Evolutionary conservation across 768 basidiomycete genomes (phyloP).

Genomic region (Mycena crocata): DNA sequence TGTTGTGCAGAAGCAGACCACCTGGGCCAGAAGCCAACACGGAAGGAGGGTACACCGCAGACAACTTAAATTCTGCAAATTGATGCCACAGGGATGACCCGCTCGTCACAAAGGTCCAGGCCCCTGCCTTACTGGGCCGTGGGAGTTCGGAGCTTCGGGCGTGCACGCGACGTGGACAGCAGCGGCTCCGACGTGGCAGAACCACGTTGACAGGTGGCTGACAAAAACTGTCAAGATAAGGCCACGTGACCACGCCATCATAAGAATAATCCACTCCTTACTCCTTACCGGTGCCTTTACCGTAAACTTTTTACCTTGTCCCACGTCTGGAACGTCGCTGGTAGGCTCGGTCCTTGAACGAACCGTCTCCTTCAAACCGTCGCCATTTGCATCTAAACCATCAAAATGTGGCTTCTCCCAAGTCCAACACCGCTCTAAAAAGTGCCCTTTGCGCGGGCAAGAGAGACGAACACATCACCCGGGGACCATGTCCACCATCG

Average conservation of each 20-base stretch:
- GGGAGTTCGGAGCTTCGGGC: no score
- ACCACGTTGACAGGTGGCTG: no score
- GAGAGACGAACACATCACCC: slow-evolving; percentile 45
- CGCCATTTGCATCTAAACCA: slow-evolving; percentile 33
- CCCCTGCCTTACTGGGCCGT: background rate
- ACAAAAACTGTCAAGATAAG: no score
- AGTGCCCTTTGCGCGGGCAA: slow-evolving; percentile 67
- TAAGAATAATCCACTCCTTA: no score
- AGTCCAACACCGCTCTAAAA: slow-evolving; percentile 71
- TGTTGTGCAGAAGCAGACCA: no score
- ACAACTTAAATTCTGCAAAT: background rate
- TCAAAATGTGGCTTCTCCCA: slow-evolving; percentile 68
- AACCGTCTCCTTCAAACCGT: slow-evolving; percentile 44
- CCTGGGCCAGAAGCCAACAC: no score
- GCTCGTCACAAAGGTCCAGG: background rate
- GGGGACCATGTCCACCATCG: slow-evolving; percentile 43
- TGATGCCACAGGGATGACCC: background rate
- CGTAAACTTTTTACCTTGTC: no score
- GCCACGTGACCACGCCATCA: no score
- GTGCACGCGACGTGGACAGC: no score
- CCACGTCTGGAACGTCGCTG: no score
- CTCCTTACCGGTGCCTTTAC: no score
- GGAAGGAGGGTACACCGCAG: background rate
- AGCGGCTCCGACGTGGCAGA: no score
- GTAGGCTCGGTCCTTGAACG: slow-evolving; percentile 65